Conservation (phyloP, 2,329 filamentous ascomycete species). For the Phyllosticta citriasiana region DNA sequence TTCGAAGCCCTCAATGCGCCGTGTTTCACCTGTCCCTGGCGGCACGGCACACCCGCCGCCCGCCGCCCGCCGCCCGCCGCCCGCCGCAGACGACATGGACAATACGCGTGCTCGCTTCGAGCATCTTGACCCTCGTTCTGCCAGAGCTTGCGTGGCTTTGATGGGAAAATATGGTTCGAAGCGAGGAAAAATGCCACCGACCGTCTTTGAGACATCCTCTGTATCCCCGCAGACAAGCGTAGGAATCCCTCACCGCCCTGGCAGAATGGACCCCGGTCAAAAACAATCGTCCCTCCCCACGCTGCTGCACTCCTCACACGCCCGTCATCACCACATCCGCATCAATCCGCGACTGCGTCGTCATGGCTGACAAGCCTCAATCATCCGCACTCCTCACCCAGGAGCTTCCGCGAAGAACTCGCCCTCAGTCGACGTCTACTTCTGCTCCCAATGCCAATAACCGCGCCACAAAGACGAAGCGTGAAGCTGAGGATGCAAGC, state of each 20-base stretch:
- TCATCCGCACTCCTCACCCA: neutral
- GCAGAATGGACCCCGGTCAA: slow-evolving; percentile 5
- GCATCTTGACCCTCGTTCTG: neutral
- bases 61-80: no score
- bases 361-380: neutral
- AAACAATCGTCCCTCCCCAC: slow-evolving; percentile 1
- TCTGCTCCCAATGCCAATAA: neutral
- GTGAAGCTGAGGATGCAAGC: neutral
- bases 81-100: no score
- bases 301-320: neutral
- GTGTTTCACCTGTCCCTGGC: neutral
- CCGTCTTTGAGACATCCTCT: no score
- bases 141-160: neutral
- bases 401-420: slow-evolving; percentile 1
- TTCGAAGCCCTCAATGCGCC: neutral
- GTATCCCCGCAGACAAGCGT: no score
- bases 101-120: neutral
- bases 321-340: no score
- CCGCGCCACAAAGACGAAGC: neutral
- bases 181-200: no score
- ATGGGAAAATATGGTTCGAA: no score
- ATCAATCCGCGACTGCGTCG: neutral
- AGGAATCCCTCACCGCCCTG: neutral
- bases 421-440: neutral
- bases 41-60: neutral